Evolutionary conservation across 1,139 yeast species (phyloP).

Genomic region (Pichia sp.): DNA sequence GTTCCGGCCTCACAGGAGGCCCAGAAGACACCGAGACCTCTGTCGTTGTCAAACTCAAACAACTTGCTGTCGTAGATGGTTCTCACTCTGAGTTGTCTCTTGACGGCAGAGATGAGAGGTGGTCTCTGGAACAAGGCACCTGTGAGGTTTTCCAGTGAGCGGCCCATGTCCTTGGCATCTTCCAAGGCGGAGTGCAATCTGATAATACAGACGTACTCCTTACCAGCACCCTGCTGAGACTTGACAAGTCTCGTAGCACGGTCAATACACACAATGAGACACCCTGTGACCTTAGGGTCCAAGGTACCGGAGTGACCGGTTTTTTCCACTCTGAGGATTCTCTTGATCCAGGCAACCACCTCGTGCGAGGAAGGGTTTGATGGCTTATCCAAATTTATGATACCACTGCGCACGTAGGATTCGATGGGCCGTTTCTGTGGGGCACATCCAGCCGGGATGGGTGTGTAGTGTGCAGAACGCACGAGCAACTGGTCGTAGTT

Average conservation of each 20-base stretch:
- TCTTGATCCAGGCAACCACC: slow-evolving; percentile 98
- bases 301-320: slow-evolving; percentile 99
- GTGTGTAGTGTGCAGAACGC: slow-evolving; percentile 95
- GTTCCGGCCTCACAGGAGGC: slow-evolving; percentile 99
- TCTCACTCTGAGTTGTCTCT: slow-evolving; percentile 97
- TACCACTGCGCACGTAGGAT: slow-evolving; percentile 89
- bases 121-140: slow-evolving; percentile 99
- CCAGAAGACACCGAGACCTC: slow-evolving; percentile 98
- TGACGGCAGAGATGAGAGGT: slow-evolving; percentile 96
- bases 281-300: slow-evolving; percentile 98
- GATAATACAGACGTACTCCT: slow-evolving; percentile 96
- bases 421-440: slow-evolving; percentile 93
- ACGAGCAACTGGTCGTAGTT: slow-evolving; percentile 91
- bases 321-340: slow-evolving; percentile 91
- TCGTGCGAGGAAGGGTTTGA: slow-evolving; percentile 97
- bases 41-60: slow-evolving; percentile 93
- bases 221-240: slow-evolving; percentile 99
- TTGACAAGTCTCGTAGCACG: slow-evolving; percentile 97
- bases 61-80: slow-evolving; percentile 94
- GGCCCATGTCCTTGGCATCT: slow-evolving; percentile 85
- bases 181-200: slow-evolving; percentile 90
- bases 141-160: slow-evolving; percentile 87
- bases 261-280: slow-evolving; percentile 95
- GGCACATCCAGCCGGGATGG: slow-evolving; percentile 92
- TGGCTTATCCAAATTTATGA: slow-evolving; percentile 95